Conservation (phyloP, 805 yeast genomes). For the Metschnikowia proteae region DNA sequence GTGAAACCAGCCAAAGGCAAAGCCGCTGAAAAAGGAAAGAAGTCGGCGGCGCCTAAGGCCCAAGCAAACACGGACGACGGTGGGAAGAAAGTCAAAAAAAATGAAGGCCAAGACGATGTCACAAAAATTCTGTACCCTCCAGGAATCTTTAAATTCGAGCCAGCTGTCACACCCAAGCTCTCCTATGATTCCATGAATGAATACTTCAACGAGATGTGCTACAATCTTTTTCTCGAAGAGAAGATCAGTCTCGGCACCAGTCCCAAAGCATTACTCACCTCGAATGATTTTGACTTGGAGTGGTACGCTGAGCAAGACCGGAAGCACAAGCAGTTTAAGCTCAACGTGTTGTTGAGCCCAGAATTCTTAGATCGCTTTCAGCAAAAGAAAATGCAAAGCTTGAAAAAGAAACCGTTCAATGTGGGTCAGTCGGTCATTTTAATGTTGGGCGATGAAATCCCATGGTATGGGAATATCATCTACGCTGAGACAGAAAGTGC, state of each 20-base stretch:
- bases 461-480: conserved; percentile 59
- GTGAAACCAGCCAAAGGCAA: background rate
- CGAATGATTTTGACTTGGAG: conserved; percentile 46
- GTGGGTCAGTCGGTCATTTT: conserved; percentile 57
- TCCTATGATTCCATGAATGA: conserved; percentile 47
- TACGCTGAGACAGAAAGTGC: conserved; percentile 28
- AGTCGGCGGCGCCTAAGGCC: background rate
- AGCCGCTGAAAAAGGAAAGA: background rate
- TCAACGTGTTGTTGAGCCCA: conserved; percentile 42
- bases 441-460: conserved; percentile 45
- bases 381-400: conserved; percentile 46
- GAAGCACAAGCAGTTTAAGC: conserved; percentile 37
- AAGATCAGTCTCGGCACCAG: conserved; percentile 34
- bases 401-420: conserved; percentile 58
- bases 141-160: conserved; percentile 28
- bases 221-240: conserved; percentile 62
- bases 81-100: background rate
- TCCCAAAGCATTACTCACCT: conserved; percentile 35
- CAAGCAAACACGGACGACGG: background rate
- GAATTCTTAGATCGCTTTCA: conserved; percentile 49
- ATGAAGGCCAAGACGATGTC: conserved; percentile 1
- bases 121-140: conserved; percentile 19
- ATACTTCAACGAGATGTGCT: conserved; percentile 57
- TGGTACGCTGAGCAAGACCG: conserved; percentile 49
- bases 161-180: conserved; percentile 40